These are phyloP conservation scores for Ophiobolus disseminans DNA, from an alignment of 2,329 filamentous ascomycete species.

Conservation along the genomic window DNA sequence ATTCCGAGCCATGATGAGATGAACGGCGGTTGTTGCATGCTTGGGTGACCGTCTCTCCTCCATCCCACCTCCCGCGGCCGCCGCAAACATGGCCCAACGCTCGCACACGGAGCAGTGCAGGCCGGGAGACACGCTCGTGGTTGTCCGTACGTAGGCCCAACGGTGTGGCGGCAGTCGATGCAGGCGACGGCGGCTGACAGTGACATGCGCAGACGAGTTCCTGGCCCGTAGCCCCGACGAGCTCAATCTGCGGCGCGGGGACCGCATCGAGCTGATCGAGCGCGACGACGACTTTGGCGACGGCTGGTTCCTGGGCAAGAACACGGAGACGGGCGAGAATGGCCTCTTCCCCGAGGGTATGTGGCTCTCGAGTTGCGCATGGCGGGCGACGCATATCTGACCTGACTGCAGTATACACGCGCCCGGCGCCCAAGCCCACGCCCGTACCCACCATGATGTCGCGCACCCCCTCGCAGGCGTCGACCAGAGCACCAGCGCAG, in stretches of 20 bases:
- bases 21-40: conserved; percentile 27
- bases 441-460: conserved; percentile 37
- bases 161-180: neutral
- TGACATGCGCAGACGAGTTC: conserved; percentile 80
- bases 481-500: conserved; percentile 17
- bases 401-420: conserved; percentile 64
- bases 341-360: conserved; percentile 85
- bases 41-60: conserved; percentile 9
- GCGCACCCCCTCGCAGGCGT: conserved; percentile 37
- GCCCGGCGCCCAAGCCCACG: conserved; percentile 60
- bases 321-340: conserved; percentile 74
- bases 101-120: conserved; percentile 59
- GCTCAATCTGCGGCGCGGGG: conserved; percentile 83
- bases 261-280: conserved; percentile 82
- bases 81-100: conserved; percentile 42
- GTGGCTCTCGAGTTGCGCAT: conserved; percentile 29
- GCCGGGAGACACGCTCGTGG: conserved; percentile 71
- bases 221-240: conserved; percentile 90
- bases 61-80: conserved; percentile 7
- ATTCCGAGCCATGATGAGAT: conserved; percentile 26
- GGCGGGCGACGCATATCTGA: conserved; percentile 18
- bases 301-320: conserved; percentile 81
- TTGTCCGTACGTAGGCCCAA: conserved; percentile 68
- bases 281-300: conserved; percentile 89
- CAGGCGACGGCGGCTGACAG: conserved; percentile 14